These are phyloP conservation scores for Carex pumila DNA, from an alignment of 176 grass and related monocot genomes.

Conservation along the genomic window DNA sequence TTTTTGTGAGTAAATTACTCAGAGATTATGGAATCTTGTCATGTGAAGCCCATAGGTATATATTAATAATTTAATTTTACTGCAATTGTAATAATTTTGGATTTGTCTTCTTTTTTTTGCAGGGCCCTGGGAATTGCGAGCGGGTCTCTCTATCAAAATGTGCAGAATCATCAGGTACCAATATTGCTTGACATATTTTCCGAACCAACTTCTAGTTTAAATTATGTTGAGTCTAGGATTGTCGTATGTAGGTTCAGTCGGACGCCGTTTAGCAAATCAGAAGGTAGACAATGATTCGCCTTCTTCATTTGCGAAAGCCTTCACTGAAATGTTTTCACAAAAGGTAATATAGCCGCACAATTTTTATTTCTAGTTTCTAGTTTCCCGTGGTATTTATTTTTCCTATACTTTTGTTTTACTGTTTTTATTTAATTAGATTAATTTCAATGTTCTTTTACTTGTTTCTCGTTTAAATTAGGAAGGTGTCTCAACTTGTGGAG, in stretches of 20 bases:
- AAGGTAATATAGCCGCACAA: conserved; percentile 28
- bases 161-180: conserved; percentile 52
- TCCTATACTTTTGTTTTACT: not conserved
- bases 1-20: not conserved
- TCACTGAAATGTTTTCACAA: conserved; percentile 14
- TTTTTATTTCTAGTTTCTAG: not conserved
- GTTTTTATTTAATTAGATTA: conserved; percentile 18
- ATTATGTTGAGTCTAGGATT: not conserved
- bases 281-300: conserved; percentile 35
- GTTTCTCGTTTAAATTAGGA: conserved; percentile 51
- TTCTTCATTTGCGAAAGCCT: conserved; percentile 26
- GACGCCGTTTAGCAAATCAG: conserved; percentile 21
- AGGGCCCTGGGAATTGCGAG: conserved; percentile 32
- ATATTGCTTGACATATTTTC: conserved; percentile 20
- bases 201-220: not conserved
- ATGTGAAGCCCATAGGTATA: not conserved
- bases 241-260: conserved; percentile 38
- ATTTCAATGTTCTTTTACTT: conserved; percentile 26
- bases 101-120: conserved; percentile 19
- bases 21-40: not conserved
- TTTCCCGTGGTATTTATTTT: not conserved
- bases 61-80: not conserved
- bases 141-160: conserved; percentile 34
- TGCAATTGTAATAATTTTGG: not conserved
- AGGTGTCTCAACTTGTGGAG: conserved; percentile 35